phyloP scores from a whole-genome alignment of 768 basidiomycete species.

The Rossbeevera mucosa region DNA sequence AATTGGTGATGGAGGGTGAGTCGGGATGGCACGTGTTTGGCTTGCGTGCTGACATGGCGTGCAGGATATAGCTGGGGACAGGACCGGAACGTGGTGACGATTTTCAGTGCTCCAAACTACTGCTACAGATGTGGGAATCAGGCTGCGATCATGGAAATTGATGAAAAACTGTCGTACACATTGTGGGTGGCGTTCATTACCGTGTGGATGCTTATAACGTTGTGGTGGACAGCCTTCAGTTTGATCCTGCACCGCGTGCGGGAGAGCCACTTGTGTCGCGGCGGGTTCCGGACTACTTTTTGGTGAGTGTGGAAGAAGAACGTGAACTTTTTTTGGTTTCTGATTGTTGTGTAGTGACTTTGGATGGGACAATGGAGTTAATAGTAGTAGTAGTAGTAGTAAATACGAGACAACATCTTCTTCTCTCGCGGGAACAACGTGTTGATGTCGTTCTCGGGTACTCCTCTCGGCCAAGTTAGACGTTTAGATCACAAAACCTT shows the following conservation, averaged over 20 bases:
- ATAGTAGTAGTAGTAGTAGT: conserved; percentile 13
- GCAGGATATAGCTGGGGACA: conserved; percentile 95
- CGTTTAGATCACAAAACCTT: conserved; percentile 79
- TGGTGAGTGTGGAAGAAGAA: conserved; percentile 57
- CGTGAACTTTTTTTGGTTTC: background rate
- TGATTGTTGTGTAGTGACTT: conserved; percentile 19
- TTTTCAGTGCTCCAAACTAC: conserved; percentile 99
- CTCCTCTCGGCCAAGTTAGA: conserved; percentile 80
- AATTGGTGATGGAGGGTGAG: conserved; percentile 94
- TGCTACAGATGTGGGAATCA: conserved; percentile 99
- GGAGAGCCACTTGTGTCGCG: conserved; percentile 97
- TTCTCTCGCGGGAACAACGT: conserved; percentile 16
- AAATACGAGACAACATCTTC: conserved; percentile 26
- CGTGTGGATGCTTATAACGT: conserved; percentile 7
- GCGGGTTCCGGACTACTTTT: conserved; percentile 92
- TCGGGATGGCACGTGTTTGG: conserved; percentile 10
- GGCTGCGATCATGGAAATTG: conserved; percentile 99
- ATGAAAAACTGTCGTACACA: conserved; percentile 94
- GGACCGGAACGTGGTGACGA: conserved; percentile 98
- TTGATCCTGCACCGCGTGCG: conserved; percentile 97
- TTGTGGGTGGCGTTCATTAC: conserved; percentile 53
- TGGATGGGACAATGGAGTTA: conserved; percentile 1
- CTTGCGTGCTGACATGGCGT: conserved; percentile 4
- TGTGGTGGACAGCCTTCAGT: conserved; percentile 80
- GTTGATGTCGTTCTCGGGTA: conserved; percentile 82